phyloP scores from a whole-genome alignment of 768 basidiomycete species.

The Strobilomyces echinocephalus region DNA sequence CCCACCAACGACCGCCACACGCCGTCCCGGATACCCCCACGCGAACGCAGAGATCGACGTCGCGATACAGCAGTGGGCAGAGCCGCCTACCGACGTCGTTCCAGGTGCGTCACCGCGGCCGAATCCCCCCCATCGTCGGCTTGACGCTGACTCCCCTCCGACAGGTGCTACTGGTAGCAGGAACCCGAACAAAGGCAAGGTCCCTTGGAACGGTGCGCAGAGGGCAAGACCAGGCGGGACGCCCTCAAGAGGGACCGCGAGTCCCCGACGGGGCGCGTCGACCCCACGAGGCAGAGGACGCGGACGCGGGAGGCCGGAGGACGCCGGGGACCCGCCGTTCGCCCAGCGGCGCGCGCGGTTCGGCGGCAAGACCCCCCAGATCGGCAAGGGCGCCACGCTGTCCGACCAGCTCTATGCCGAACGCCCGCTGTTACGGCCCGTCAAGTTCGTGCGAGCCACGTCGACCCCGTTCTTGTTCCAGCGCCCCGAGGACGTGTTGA shows the following conservation, averaged over 20 bases:
- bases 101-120: conserved; percentile 12
- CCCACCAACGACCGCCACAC: not conserved
- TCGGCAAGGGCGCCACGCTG: conserved; percentile 40
- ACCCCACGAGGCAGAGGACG: conserved; percentile 20
- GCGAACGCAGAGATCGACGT: conserved; percentile 18
- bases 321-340: not conserved
- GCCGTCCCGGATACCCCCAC: conserved; percentile 19
- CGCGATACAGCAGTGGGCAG: conserved; percentile 24
- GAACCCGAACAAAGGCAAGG: not conserved
- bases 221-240: conserved; percentile 13
- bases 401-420: conserved; percentile 53
- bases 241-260: conserved; percentile 13
- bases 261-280: conserved; percentile 5
- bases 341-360: conserved; percentile 1
- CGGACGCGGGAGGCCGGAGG: not conserved
- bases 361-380: not conserved
- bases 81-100: not conserved
- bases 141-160: not conserved
- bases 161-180: not conserved
- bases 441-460: conserved; percentile 63
- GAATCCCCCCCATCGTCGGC: conserved; percentile 3
- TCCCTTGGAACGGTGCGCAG: conserved; percentile 4
- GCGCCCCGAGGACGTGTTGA: conserved; percentile 56
- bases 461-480: conserved; percentile 48
- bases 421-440: conserved; percentile 60